phyloP scores from a whole-genome alignment of 2,329 filamentous ascomycete genomes.

The Apiospora pterosperma region DNA sequence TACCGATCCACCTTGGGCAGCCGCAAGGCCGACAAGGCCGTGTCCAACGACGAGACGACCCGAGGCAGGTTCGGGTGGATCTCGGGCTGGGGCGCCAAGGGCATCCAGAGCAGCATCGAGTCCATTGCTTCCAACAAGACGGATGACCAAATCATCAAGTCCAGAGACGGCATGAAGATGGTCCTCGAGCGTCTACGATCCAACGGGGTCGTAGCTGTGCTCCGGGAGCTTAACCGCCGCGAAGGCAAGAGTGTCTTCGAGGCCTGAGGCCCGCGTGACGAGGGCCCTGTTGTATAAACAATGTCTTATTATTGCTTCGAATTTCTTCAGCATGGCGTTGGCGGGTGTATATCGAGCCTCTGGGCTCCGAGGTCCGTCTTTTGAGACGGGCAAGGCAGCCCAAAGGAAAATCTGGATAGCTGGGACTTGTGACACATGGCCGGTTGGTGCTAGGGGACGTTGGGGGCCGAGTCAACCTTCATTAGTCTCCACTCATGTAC shows the following conservation, averaged over 20 bases:
- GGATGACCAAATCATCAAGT: slow-evolving; percentile 74
- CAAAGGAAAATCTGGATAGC: not conserved
- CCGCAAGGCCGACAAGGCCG: slow-evolving; percentile 53
- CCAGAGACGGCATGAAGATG: slow-evolving; percentile 78
- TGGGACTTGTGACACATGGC: not conserved
- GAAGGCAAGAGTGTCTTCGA: slow-evolving; percentile 34
- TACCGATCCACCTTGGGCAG: slow-evolving; percentile 72
- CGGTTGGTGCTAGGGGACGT: not conserved
- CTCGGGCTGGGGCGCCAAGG: slow-evolving; percentile 57
- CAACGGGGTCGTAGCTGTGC: slow-evolving; percentile 54
- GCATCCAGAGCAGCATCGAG: slow-evolving; percentile 79
- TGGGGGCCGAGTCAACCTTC: not conserved
- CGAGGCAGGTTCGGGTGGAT: slow-evolving; percentile 41
- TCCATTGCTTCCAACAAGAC: slow-evolving; percentile 74
- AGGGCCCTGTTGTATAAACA: not conserved
- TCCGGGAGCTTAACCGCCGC: slow-evolving; percentile 49
- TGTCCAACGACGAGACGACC: slow-evolving; percentile 27
- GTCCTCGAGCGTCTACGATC: slow-evolving; percentile 68
- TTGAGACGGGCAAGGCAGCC: not conserved
- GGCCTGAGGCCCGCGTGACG: not conserved
- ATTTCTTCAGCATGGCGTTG: slow-evolving; percentile 2
- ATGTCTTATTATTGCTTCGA: not conserved
- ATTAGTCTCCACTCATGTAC: slow-evolving; percentile 1
- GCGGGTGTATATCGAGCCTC: not conserved
- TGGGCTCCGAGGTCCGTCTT: not conserved